A percentile compares a stretch with the other conserved stretches of the same genome.
phyloP scores from a whole-genome alignment of 2,329 filamentous ascomycete genomes.

The Diplocarpon mali region DNA sequence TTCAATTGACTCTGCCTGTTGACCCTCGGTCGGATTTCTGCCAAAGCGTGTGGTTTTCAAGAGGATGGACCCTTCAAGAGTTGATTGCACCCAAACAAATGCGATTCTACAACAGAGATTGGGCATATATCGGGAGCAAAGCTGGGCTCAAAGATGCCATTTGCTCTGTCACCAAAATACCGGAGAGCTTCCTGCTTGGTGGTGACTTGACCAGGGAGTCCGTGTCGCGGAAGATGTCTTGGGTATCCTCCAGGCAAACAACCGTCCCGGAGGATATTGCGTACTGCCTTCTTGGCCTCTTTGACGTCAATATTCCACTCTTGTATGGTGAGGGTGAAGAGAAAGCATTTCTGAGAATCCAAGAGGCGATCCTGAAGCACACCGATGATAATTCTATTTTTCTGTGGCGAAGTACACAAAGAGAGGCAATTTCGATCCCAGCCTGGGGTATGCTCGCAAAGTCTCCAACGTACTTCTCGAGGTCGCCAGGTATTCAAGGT shows the following conservation, averaged over 20 bases:
- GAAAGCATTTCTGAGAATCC: slow-evolving; percentile 14
- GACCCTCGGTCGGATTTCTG: neutral
- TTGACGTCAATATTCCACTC: slow-evolving; percentile 29
- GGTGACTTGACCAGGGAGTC: neutral
- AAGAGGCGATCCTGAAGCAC: slow-evolving; percentile 25
- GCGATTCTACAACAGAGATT: slow-evolving; percentile 8
- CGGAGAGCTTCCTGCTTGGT: slow-evolving; percentile 13
- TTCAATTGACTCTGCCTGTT: neutral
- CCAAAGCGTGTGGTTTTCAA: slow-evolving; percentile 1
- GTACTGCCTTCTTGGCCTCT: slow-evolving; percentile 25
- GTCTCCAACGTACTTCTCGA: neutral
- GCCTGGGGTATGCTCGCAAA: neutral
- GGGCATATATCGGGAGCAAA: slow-evolving; percentile 12
- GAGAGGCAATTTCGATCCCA: neutral
- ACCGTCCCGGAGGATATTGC: slow-evolving; percentile 18
- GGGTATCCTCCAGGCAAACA: slow-evolving; percentile 23
- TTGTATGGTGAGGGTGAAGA: slow-evolving; percentile 24
- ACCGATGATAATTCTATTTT: slow-evolving; percentile 30
- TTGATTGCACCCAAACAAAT: slow-evolving; percentile 4
- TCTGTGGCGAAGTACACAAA: slow-evolving; percentile 16
- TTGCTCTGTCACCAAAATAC: slow-evolving; percentile 10
- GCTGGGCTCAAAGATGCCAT: slow-evolving; percentile 1
- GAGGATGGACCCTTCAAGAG: slow-evolving; percentile 7
- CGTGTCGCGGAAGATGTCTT: slow-evolving; percentile 29
- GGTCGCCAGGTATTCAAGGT: neutral